Percentiles rank a stretch among this genome's conserved stretches.
phyloP scores from a whole-genome alignment of 176 grass and related monocot species.

The Phoenix dactylifera region DNA sequence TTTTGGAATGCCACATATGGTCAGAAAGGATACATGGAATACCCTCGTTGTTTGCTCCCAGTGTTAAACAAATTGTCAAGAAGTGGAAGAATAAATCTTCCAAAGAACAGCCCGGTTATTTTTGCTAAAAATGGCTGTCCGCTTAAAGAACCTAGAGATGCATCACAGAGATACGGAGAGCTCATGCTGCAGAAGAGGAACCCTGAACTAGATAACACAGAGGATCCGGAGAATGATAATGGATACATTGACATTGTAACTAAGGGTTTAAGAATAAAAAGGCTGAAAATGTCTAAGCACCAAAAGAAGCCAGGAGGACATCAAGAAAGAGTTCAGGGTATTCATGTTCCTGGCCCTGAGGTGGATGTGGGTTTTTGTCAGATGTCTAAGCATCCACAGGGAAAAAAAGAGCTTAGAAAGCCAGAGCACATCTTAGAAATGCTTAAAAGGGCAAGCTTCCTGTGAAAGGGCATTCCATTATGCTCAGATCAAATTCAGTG shows the following conservation, averaged over 20 bases:
- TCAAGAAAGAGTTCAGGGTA: slow-evolving; percentile 2
- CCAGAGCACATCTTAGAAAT: slow-evolving; percentile 54
- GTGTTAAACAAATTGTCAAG: slow-evolving; percentile 16
- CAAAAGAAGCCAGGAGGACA: slow-evolving; percentile 20
- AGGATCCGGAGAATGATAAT: not conserved
- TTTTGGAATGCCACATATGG: slow-evolving; percentile 20
- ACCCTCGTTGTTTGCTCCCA: not conserved
- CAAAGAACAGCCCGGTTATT: not conserved
- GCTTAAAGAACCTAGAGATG: slow-evolving; percentile 1
- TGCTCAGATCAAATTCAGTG: too few relatives aligned
- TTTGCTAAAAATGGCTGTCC: not conserved
- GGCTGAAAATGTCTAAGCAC: slow-evolving; percentile 33
- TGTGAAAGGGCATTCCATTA: too few relatives aligned
- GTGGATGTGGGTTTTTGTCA: not conserved
- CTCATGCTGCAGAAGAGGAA: not conserved
- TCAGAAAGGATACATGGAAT: not conserved
- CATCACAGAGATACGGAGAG: not conserved
- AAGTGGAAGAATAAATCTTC: slow-evolving; percentile 2
- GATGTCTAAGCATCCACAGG: not conserved
- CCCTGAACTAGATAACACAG: not conserved
- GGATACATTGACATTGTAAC: slow-evolving; percentile 22
- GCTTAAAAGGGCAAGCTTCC: slow-evolving; percentile 35
- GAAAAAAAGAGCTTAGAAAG: slow-evolving; percentile 20
- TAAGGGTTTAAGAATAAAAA: slow-evolving; percentile 30
- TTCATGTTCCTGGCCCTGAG: slow-evolving; percentile 9